These are phyloP conservation scores for Kregervanrija pseudodelftensis DNA, from an alignment of 805 yeast species.

Conservation along the genomic window DNA sequence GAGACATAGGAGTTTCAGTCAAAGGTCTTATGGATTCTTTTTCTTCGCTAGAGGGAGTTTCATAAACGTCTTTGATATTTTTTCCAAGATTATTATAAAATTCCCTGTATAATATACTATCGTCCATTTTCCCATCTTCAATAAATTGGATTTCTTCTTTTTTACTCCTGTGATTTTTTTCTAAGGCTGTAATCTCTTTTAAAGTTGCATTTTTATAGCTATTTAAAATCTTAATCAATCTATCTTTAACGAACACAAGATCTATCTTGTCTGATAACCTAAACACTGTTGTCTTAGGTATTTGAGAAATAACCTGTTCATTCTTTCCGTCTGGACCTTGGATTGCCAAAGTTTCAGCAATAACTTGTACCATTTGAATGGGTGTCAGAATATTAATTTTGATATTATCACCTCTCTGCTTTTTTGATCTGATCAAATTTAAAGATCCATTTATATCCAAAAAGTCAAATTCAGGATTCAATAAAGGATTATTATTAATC, in stretches of 20 bases:
- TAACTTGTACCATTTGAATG: constrained; percentile 29
- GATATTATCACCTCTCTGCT: constrained; percentile 12
- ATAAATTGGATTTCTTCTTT: constrained; percentile 34
- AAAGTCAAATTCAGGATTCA: constrained; percentile 29
- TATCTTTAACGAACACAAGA: constrained; percentile 26
- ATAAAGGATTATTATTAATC: constrained; percentile 31
- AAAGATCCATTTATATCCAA: constrained; percentile 25
- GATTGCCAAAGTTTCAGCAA: constrained; percentile 29
- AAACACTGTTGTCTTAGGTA: constrained; percentile 28
- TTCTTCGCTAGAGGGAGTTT: too few relatives aligned
- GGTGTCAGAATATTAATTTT: constrained; percentile 23
- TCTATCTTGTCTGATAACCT: constrained; percentile 25
- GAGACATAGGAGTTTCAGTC: too few relatives aligned
- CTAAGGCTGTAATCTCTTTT: constrained; percentile 32
- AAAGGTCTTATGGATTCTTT: too few relatives aligned
- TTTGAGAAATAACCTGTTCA: constrained; percentile 26
- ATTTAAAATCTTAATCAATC: constrained; percentile 27
- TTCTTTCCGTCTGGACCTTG: constrained; percentile 21
- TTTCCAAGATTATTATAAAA: constrained; percentile 8
- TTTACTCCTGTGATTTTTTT: constrained; percentile 28
- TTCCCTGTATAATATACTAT: constrained; percentile 24
- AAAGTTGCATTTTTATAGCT: constrained; percentile 27
- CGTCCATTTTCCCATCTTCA: constrained; percentile 35
- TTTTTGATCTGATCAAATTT: constrained; percentile 16
- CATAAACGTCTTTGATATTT: too few relatives aligned